phyloP scores from a whole-genome alignment of 352 stramenopile genomes.

The Phytophthora europaea region DNA sequence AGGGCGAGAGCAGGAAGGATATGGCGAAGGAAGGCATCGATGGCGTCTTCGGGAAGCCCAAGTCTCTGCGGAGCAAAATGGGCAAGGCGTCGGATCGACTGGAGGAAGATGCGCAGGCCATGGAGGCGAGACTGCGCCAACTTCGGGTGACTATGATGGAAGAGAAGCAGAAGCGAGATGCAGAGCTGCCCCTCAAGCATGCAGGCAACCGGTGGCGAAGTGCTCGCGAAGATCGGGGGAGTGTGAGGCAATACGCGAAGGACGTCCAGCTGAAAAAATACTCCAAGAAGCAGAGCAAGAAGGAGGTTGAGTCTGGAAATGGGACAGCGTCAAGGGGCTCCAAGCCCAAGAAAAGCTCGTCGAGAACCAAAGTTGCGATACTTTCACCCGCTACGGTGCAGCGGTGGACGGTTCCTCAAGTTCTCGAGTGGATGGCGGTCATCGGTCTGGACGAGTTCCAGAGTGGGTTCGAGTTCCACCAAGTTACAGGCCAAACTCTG shows the following conservation, averaged over 20 bases:
- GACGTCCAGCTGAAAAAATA: slow-evolving; percentile 62
- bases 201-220: slow-evolving; percentile 80
- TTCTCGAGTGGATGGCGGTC: slow-evolving; percentile 70
- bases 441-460: slow-evolving; percentile 76
- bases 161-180: slow-evolving; percentile 72
- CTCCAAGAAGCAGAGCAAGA: slow-evolving; percentile 37
- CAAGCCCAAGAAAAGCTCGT: slow-evolving; percentile 26
- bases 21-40: slow-evolving; percentile 46
- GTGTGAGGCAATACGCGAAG: slow-evolving; percentile 73
- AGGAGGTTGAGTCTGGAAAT: background rate
- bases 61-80: slow-evolving; percentile 16
- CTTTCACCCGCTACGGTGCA: slow-evolving; percentile 52
- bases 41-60: slow-evolving; percentile 40
- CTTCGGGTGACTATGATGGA: slow-evolving; percentile 69
- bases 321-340: slow-evolving; percentile 1
- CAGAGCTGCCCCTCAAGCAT: slow-evolving; percentile 65
- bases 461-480: slow-evolving; percentile 80
- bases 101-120: slow-evolving; percentile 74
- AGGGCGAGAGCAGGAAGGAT: background rate
- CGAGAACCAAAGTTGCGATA: slow-evolving; percentile 16
- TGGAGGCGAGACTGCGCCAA: slow-evolving; percentile 74
- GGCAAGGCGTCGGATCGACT: slow-evolving; percentile 65
- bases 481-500: slow-evolving; percentile 66
- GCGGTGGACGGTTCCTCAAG: slow-evolving; percentile 65
- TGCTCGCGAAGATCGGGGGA: slow-evolving; percentile 77